Percentiles rank a stretch among this genome's conserved stretches.
phyloP scores from a whole-genome alignment of 371 early-diverging fungal genomes.

The Capniomyces stellatus region DNA sequence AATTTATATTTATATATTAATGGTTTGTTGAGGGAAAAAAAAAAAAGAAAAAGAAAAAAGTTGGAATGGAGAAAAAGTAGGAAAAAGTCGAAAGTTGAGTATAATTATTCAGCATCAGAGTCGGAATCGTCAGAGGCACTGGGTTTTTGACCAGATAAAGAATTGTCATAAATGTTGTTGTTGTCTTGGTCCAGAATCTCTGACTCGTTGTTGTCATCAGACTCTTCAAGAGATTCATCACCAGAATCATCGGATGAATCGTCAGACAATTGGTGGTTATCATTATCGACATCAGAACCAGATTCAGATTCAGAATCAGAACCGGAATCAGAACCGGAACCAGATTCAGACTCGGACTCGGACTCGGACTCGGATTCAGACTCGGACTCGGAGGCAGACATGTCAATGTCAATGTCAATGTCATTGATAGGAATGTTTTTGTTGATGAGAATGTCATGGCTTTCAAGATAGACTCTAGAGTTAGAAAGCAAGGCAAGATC shows the following conservation, averaged over 20 bases:
- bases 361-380: conserved; percentile 1
- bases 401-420: background rate
- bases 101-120: background rate
- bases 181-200: background rate
- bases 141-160: background rate
- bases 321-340: background rate
- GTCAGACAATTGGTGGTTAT: too few relatives aligned
- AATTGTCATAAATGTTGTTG: background rate
- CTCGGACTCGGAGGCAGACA: conserved; percentile 1
- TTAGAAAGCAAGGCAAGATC: too few relatives aligned
- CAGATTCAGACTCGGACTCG: background rate
- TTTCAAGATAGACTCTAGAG: too few relatives aligned
- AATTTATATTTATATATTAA: too few relatives aligned
- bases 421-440: too few relatives aligned
- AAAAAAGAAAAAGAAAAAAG: too few relatives aligned
- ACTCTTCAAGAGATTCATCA: background rate
- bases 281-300: conserved; percentile 6
- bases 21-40: too few relatives aligned
- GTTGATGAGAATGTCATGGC: too few relatives aligned
- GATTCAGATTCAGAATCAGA: conserved; percentile 6
- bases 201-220: background rate
- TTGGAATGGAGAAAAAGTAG: background rate
- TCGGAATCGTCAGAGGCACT: background rate
- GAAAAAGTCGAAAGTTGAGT: background rate
- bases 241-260: too few relatives aligned